These are phyloP conservation scores for Exophiala lecanii-corni DNA, from an alignment of 2,329 filamentous ascomycete genomes.

Conservation along the genomic window DNA sequence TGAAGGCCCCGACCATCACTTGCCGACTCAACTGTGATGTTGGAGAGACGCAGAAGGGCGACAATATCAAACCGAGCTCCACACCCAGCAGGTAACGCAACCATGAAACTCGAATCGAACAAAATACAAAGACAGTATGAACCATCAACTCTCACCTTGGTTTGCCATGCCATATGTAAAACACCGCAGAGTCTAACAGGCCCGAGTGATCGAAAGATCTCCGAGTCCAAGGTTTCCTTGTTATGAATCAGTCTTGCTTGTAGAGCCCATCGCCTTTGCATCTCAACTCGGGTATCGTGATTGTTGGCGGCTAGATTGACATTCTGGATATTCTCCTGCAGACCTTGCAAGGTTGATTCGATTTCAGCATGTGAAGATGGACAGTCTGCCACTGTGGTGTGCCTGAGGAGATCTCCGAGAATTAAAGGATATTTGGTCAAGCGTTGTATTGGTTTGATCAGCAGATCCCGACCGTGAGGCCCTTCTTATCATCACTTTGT, in stretches of 20 bases:
- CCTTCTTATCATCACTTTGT: slow-evolving; percentile 62
- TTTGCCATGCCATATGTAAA: slow-evolving; percentile 78
- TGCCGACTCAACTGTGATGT: slow-evolving; percentile 62
- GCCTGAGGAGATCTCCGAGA: slow-evolving; percentile 75
- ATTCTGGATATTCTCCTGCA: slow-evolving; percentile 70
- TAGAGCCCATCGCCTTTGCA: slow-evolving; percentile 79
- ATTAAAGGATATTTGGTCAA: slow-evolving; percentile 87
- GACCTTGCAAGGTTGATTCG: slow-evolving; percentile 63
- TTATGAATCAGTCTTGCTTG: slow-evolving; percentile 76
- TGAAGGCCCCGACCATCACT: slow-evolving; percentile 78
- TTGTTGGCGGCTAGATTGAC: slow-evolving; percentile 85
- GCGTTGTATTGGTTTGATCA: slow-evolving; percentile 94
- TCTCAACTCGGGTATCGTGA: slow-evolving; percentile 59
- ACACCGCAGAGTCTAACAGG: slow-evolving; percentile 77
- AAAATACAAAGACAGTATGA: slow-evolving; percentile 80
- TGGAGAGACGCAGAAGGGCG: slow-evolving; percentile 66
- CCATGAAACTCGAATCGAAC: slow-evolving; percentile 74
- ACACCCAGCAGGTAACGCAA: slow-evolving; percentile 64
- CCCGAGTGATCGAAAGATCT: slow-evolving; percentile 72
- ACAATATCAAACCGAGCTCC: slow-evolving; percentile 67
- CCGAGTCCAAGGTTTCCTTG: slow-evolving; percentile 51
- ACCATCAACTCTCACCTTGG: slow-evolving; percentile 61
- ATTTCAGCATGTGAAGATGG: slow-evolving; percentile 77
- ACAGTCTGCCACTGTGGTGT: slow-evolving; percentile 80
- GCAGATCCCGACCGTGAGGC: slow-evolving; percentile 77